phyloP scores from a whole-genome alignment of 1,284 basidiomycete genomes.

The Leccinum griseonigrum region DNA sequence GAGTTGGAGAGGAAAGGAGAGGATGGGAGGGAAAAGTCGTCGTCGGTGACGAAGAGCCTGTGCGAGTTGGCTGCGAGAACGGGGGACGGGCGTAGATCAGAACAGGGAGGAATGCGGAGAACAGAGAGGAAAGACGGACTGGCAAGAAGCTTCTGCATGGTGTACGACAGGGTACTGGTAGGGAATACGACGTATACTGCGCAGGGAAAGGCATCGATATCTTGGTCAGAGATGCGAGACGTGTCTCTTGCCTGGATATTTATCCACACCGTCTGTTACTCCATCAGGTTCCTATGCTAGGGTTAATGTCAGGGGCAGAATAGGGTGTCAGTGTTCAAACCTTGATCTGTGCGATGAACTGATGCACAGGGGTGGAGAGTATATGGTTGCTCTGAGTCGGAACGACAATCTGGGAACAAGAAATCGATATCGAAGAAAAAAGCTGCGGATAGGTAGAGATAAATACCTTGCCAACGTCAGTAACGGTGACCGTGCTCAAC shows the following conservation, averaged over 20 bases:
- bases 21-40: slow-evolving; percentile 41
- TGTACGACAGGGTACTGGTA: slow-evolving; percentile 58
- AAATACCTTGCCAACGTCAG: slow-evolving; percentile 67
- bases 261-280: slow-evolving; percentile 67
- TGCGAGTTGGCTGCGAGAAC: slow-evolving; percentile 61
- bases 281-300: slow-evolving; percentile 58
- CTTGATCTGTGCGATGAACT: slow-evolving; percentile 70
- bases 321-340: slow-evolving; percentile 31
- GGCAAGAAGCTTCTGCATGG: slow-evolving; percentile 73
- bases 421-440: neutral
- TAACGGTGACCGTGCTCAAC: slow-evolving; percentile 73
- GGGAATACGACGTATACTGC: slow-evolving; percentile 71
- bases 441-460: neutral
- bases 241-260: slow-evolving; percentile 58
- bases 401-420: slow-evolving; percentile 54
- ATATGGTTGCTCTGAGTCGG: slow-evolving; percentile 75
- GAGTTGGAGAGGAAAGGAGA: slow-evolving; percentile 42
- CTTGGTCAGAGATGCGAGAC: neutral
- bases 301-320: neutral
- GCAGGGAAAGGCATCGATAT: neutral
- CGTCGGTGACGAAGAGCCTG: slow-evolving; percentile 70
- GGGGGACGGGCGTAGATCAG: slow-evolving; percentile 5
- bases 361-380: slow-evolving; percentile 57
- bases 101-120: neutral
- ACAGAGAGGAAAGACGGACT: slow-evolving; percentile 46